Conservation (phyloP, 2,329 filamentous ascomycete genomes). For the Fusarium hostae region DNA sequence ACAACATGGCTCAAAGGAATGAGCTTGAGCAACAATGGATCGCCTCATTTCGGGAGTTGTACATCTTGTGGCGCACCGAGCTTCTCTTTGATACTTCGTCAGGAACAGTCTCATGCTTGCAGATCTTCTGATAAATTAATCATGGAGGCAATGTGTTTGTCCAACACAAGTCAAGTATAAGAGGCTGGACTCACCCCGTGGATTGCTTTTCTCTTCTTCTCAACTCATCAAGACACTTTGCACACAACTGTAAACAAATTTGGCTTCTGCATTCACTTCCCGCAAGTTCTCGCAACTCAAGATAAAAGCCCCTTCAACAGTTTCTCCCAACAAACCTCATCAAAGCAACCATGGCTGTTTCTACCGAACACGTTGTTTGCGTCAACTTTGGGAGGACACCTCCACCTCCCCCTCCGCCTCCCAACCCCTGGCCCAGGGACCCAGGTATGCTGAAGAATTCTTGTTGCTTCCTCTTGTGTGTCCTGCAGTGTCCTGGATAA, state of each 20-base stretch:
- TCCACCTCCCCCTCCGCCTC: conserved; percentile 16
- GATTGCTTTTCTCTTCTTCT: neutral
- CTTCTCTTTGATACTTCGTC: neutral
- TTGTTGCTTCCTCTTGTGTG: neutral
- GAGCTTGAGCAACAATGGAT: conserved; percentile 29
- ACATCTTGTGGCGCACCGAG: conserved; percentile 23
- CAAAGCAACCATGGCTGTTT: conserved; percentile 20
- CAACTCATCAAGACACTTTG: conserved; percentile 1
- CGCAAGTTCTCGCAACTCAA: neutral
- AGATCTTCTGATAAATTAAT: neutral
- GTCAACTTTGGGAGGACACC: conserved; percentile 10
- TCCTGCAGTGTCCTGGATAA: neutral
- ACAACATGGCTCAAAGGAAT: conserved; percentile 3
- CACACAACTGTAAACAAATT: neutral
- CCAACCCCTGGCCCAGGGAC: conserved; percentile 21
- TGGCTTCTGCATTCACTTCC: neutral
- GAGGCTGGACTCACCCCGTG: neutral
- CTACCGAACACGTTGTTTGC: neutral
- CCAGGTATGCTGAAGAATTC: conserved; percentile 9
- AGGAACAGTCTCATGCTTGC: neutral
- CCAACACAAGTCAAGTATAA: conserved; percentile 11
- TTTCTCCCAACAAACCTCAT: neutral
- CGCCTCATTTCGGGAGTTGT: conserved; percentile 7
- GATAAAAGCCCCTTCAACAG: neutral
- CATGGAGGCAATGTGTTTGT: neutral